Evolutionary conservation across 2,329 filamentous ascomycete species (phyloP).

Genomic region (Neodidymelliopsis sp.): DNA sequence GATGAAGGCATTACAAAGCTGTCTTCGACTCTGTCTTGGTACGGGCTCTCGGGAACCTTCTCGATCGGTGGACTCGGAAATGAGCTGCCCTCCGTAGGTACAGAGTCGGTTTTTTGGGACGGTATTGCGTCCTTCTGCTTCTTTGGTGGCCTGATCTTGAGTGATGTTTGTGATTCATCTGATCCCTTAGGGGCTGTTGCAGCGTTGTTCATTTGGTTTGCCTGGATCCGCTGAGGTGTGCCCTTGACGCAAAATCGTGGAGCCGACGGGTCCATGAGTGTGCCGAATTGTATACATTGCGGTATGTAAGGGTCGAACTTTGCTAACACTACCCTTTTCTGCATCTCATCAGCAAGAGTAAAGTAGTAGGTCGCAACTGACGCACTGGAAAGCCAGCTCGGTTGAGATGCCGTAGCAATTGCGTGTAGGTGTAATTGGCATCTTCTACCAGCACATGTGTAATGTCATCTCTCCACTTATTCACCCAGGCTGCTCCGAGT

Average conservation of each 20-base stretch:
- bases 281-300: conserved; percentile 52
- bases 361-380: not conserved
- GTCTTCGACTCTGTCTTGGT: conserved; percentile 37
- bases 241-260: conserved; percentile 67
- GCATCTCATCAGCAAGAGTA: not conserved
- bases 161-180: conserved; percentile 46
- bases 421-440: conserved; percentile 63
- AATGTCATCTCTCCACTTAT: conserved; percentile 61
- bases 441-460: conserved; percentile 85
- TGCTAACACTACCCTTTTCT: conserved; percentile 59
- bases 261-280: conserved; percentile 61
- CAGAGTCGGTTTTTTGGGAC: conserved; percentile 49
- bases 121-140: conserved; percentile 50
- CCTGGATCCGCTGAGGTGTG: conserved; percentile 41
- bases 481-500: conserved; percentile 73
- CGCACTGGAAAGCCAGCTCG: conserved; percentile 57
- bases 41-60: conserved; percentile 5
- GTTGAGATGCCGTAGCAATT: conserved; percentile 67
- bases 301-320: conserved; percentile 54
- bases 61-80: conserved; percentile 13
- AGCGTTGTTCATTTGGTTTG: conserved; percentile 1
- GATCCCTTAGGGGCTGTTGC: conserved; percentile 1
- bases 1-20: conserved; percentile 35
- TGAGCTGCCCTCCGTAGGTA: conserved; percentile 42
- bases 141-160: conserved; percentile 59